Evolutionary conservation across 2,329 filamentous ascomycete genomes (phyloP).

Genomic region (Paraphoma sp.): DNA sequence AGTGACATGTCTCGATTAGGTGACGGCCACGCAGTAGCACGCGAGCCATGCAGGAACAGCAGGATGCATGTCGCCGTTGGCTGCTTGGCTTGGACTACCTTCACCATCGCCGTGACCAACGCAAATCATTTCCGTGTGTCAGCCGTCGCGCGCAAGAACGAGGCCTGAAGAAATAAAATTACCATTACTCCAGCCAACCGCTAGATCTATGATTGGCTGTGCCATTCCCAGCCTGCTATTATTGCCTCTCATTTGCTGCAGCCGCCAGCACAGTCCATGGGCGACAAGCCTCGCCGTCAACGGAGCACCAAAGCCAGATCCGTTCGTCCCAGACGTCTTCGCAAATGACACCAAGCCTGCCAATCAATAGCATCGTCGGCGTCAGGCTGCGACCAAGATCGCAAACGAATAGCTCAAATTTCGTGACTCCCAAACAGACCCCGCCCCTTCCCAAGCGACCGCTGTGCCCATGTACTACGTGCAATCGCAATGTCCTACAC

Average conservation of each 20-base stretch:
- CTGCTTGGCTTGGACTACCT: neutral
- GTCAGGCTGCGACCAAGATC: neutral
- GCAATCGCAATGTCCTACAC: neutral
- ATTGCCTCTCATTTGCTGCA: slow-evolving; percentile 18
- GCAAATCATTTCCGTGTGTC: slow-evolving; percentile 4
- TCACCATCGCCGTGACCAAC: slow-evolving; percentile 1
- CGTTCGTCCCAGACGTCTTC: slow-evolving; percentile 3
- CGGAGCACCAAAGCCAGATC: slow-evolving; percentile 2
- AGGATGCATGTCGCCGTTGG: neutral
- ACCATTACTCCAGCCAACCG: slow-evolving; percentile 28
- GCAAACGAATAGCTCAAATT: slow-evolving; percentile 2
- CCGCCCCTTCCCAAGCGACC: neutral
- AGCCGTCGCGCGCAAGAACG: slow-evolving; percentile 4
- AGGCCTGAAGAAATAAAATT: slow-evolving; percentile 28
- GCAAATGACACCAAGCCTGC: slow-evolving; percentile 7
- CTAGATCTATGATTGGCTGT: slow-evolving; percentile 27
- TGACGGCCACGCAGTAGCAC: slow-evolving; percentile 7
- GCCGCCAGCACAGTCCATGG: slow-evolving; percentile 12
- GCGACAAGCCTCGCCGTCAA: slow-evolving; percentile 9
- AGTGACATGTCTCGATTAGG: neutral
- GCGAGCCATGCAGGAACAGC: slow-evolving; percentile 7
- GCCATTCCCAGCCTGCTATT: slow-evolving; percentile 9
- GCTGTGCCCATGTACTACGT: neutral
- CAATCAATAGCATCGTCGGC: neutral
- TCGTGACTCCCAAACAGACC: neutral